Evolutionary conservation across 1,284 basidiomycete species (phyloP).

Genomic region (Trametes hirsuta): DNA sequence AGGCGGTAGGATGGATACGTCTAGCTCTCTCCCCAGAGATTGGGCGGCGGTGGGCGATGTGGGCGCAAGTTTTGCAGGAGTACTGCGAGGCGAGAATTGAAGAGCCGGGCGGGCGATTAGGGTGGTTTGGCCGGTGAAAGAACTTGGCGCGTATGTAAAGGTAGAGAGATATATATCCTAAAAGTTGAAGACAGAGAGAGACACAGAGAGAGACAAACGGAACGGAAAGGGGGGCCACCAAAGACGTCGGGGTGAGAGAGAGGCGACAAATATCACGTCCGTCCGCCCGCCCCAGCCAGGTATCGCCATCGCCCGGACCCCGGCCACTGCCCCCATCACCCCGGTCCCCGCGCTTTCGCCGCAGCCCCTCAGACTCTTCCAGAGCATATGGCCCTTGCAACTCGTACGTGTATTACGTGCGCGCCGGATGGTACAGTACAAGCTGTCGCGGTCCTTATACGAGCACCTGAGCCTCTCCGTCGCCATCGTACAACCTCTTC

Average conservation of each 20-base stretch:
- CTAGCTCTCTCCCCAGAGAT: slow-evolving; percentile 36
- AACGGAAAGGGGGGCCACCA: slow-evolving; percentile 37
- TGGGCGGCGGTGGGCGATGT: slow-evolving; percentile 20
- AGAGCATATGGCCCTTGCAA: background rate
- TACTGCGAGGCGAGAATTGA: slow-evolving; percentile 27
- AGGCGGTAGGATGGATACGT: slow-evolving; percentile 31
- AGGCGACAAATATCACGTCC: slow-evolving; percentile 25
- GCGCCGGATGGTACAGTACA: background rate
- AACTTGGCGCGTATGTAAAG: slow-evolving; percentile 37
- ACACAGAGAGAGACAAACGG: slow-evolving; percentile 34
- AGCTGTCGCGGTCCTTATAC: background rate
- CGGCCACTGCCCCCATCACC: slow-evolving; percentile 18
- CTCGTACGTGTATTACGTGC: background rate
- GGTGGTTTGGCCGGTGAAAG: slow-evolving; percentile 29
- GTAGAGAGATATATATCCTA: slow-evolving; percentile 41
- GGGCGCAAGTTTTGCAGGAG: slow-evolving; percentile 26
- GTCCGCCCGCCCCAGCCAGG: slow-evolving; percentile 11
- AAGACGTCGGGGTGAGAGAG: slow-evolving; percentile 34
- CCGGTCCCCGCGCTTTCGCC: slow-evolving; percentile 3
- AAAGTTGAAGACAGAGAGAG: slow-evolving; percentile 39
- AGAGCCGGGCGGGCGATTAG: slow-evolving; percentile 36
- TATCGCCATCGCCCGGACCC: slow-evolving; percentile 31
- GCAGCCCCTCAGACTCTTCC: background rate
- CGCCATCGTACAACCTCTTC: background rate
- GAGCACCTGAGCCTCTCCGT: background rate